phyloP scores from a whole-genome alignment of 495 filamentous ascomycete genomes.

The Antarctomyces pellizariae region DNA sequence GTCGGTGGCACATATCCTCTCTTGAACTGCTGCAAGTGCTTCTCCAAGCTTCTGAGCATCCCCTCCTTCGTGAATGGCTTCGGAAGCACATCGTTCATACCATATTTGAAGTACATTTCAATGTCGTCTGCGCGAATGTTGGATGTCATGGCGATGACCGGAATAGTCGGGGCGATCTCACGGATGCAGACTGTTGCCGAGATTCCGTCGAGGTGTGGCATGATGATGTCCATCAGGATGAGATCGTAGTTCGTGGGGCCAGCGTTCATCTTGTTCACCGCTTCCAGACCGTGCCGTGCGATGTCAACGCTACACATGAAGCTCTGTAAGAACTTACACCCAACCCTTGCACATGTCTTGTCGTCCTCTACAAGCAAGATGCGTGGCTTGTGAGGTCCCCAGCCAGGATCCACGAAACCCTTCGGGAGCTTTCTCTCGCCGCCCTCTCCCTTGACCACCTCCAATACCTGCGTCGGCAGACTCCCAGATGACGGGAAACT shows the following conservation, averaged over 20 bases:
- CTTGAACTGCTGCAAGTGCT: slow-evolving; percentile 50
- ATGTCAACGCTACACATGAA: slow-evolving; percentile 79
- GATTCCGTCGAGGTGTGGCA: slow-evolving; percentile 89
- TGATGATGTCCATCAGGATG: slow-evolving; percentile 97
- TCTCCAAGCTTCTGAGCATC: slow-evolving; percentile 72
- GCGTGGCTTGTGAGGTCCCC: slow-evolving; percentile 55
- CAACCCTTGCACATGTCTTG: slow-evolving; percentile 78
- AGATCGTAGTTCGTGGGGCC: slow-evolving; percentile 63
- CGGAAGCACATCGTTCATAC: slow-evolving; percentile 97
- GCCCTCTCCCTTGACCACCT: slow-evolving; percentile 7
- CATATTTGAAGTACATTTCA: slow-evolving; percentile 88
- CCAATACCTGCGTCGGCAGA: slow-evolving; percentile 6
- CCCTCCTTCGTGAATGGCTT: slow-evolving; percentile 96
- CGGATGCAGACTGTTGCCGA: slow-evolving; percentile 87
- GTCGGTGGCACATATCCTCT: too few species aligned
- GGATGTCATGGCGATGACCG: slow-evolving; percentile 96
- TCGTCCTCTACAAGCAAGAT: slow-evolving; percentile 94
- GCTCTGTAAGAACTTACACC: slow-evolving; percentile 76
- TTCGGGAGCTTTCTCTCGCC: slow-evolving; percentile 9
- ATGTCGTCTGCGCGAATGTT: slow-evolving; percentile 96
- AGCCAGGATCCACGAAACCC: slow-evolving; percentile 38
- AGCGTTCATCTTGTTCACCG: slow-evolving; percentile 72
- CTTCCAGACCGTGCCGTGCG: slow-evolving; percentile 79
- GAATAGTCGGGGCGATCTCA: slow-evolving; percentile 59
- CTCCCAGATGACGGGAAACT: slow-evolving; percentile 34